Conservation (phyloP, 1,139 yeast species). For the Pichia sp. region DNA sequence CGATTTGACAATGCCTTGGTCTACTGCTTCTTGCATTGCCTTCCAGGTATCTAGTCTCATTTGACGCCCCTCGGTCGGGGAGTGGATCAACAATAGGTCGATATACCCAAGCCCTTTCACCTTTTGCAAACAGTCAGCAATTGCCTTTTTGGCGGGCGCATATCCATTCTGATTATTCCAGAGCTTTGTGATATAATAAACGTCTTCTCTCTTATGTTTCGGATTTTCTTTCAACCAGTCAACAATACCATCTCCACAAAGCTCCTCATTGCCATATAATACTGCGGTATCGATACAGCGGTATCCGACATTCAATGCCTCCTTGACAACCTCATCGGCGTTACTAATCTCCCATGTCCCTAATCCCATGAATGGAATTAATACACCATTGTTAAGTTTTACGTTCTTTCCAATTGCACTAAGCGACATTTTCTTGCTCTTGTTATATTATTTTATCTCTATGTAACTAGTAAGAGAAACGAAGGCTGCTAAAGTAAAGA, state of each 20-base stretch:
- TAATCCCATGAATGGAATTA: slow-evolving; percentile 46
- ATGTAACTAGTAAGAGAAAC: neutral
- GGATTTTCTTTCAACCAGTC: slow-evolving; percentile 52
- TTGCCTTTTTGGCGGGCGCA: slow-evolving; percentile 50
- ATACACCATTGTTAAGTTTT: slow-evolving; percentile 34
- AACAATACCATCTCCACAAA: slow-evolving; percentile 50
- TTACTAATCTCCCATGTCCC: slow-evolving; percentile 46
- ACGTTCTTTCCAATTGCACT: slow-evolving; percentile 9
- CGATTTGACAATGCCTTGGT: slow-evolving; percentile 46
- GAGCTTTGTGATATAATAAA: slow-evolving; percentile 69
- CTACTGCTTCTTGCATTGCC: slow-evolving; percentile 66
- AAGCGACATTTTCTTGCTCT: neutral
- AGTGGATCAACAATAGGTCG: slow-evolving; percentile 54
- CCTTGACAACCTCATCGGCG: slow-evolving; percentile 42
- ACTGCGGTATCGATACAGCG: slow-evolving; percentile 60
- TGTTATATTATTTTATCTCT: neutral
- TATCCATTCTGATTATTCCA: slow-evolving; percentile 60
- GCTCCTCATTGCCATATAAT: slow-evolving; percentile 51
- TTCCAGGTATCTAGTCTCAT: slow-evolving; percentile 52
- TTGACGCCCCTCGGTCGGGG: slow-evolving; percentile 52
- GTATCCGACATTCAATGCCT: slow-evolving; percentile 45
- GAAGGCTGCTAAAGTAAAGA: neutral
- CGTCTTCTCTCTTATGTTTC: slow-evolving; percentile 47
- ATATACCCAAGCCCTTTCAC: slow-evolving; percentile 49
- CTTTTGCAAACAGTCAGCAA: slow-evolving; percentile 44